phyloP scores from a whole-genome alignment of 2,329 filamentous ascomycete species.

The Fusarium floridanum region DNA sequence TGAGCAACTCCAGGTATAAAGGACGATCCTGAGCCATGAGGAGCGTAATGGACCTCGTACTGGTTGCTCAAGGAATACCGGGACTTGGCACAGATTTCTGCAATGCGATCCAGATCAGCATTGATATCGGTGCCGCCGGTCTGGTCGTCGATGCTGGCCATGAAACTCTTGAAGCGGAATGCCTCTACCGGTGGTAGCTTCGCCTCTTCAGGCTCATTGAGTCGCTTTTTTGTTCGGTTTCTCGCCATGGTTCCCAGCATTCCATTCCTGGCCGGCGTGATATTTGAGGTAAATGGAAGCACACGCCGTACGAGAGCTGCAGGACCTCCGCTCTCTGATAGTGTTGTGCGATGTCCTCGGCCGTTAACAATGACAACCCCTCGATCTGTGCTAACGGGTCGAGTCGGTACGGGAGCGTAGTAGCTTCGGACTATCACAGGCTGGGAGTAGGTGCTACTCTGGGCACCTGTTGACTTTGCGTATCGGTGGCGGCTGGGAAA shows the following conservation, averaged over 20 bases:
- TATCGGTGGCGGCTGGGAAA: conserved; percentile 70
- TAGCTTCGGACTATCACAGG: conserved; percentile 77
- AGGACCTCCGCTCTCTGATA: conserved; percentile 48
- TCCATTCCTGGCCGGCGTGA: conserved; percentile 53
- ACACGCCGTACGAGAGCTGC: conserved; percentile 47
- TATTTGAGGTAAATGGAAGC: conserved; percentile 51
- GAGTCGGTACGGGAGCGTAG: conserved; percentile 59
- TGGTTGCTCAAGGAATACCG: conserved; percentile 75
- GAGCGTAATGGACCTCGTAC: conserved; percentile 74
- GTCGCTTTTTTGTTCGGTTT: conserved; percentile 55
- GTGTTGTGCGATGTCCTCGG: conserved; percentile 43
- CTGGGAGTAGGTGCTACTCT: conserved; percentile 71
- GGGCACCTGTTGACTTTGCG: conserved; percentile 67
- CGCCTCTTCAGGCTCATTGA: conserved; percentile 51
- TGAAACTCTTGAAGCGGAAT: conserved; percentile 74
- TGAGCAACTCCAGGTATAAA: conserved; percentile 56
- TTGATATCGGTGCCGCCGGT: conserved; percentile 62
- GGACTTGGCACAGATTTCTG: conserved; percentile 75
- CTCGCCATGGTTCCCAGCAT: conserved; percentile 60
- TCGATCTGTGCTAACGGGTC: conserved; percentile 49
- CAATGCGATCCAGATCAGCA: conserved; percentile 73
- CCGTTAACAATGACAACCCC: conserved; percentile 49
- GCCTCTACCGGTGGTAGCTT: conserved; percentile 72
- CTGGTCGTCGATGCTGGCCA: conserved; percentile 66
- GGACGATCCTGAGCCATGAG: conserved; percentile 69